A percentile compares a stretch with the other conserved stretches of the same genome.
These are phyloP conservation scores for Arbutus unedo DNA, from an alignment of 148 eudicot species.

Conservation along the genomic window DNA sequence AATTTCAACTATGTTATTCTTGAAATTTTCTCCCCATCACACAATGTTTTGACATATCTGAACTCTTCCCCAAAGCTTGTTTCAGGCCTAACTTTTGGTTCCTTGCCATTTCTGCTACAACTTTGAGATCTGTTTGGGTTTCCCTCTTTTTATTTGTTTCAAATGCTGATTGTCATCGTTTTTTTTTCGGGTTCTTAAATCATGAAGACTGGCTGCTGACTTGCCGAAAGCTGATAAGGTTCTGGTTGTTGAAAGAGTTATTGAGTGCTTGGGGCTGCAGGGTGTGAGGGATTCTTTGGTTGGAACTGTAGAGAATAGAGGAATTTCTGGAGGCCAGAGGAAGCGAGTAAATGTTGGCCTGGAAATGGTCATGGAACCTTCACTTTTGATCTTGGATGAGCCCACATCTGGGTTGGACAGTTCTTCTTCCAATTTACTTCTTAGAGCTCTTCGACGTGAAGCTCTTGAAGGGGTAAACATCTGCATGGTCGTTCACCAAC, in stretches of 20 bases:
- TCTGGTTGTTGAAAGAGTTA: constrained; percentile 83
- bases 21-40: neutral
- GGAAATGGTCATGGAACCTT: constrained; percentile 98
- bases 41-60: constrained; percentile 2
- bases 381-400: constrained; percentile 83
- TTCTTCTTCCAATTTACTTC: constrained; percentile 82
- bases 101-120: neutral
- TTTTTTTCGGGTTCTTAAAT: constrained; percentile 14
- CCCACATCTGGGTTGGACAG: constrained; percentile 98
- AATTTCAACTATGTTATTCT: neutral
- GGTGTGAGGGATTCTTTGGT: constrained; percentile 79
- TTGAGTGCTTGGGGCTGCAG: constrained; percentile 79
- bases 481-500: constrained; percentile 94
- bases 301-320: constrained; percentile 88
- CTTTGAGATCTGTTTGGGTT: neutral
- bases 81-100: neutral
- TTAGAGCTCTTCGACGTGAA: constrained; percentile 86
- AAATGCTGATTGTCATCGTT: constrained; percentile 3
- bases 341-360: constrained; percentile 91
- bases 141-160: neutral
- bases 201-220: constrained; percentile 60
- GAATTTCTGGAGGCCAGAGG: constrained; percentile 92
- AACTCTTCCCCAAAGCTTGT: constrained; percentile 2
- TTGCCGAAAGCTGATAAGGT: constrained; percentile 82
- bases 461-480: constrained; percentile 96